Evolutionary conservation across 2,329 filamentous ascomycete genomes (phyloP).

Genomic region (Septoria linicola): DNA sequence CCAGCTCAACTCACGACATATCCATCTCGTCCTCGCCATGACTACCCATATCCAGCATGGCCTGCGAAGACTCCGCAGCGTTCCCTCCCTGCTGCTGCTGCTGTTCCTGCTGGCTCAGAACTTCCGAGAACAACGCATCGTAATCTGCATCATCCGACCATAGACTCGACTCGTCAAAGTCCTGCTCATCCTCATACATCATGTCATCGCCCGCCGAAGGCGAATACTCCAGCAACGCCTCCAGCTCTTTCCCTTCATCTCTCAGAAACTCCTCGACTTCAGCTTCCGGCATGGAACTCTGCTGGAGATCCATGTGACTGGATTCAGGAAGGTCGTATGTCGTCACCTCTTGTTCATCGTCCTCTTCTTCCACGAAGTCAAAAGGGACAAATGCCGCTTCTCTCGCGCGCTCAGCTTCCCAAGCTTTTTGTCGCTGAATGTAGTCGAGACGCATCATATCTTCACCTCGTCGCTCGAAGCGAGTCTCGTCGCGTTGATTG

Average conservation of each 20-base stretch:
- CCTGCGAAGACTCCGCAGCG: constrained; percentile 2
- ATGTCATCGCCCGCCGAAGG: constrained; percentile 30
- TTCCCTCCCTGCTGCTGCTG: constrained; percentile 31
- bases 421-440: constrained; percentile 43
- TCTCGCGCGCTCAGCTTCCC: constrained; percentile 46
- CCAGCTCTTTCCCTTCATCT: constrained; percentile 47
- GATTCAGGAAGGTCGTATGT: constrained; percentile 21
- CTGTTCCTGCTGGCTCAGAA: constrained; percentile 48
- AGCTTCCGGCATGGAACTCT: constrained; percentile 26
- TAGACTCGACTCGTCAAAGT: constrained; percentile 38
- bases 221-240: constrained; percentile 48
- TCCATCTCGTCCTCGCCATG: constrained; percentile 40
- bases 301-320: constrained; percentile 4
- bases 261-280: constrained; percentile 43
- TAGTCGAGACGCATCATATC: constrained; percentile 52
- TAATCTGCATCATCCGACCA: constrained; percentile 62
- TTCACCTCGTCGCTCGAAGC: constrained; percentile 48
- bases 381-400: constrained; percentile 34
- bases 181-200: constrained; percentile 16
- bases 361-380: constrained; percentile 31
- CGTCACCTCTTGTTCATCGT: constrained; percentile 29
- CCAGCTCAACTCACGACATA: constrained; percentile 23
- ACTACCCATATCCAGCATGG: constrained; percentile 18
- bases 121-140: constrained; percentile 63
- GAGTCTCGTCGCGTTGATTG: constrained; percentile 46